Evolutionary conservation across 148 eudicot genomes (phyloP).

Genomic region (Rhododendron simsii): DNA sequence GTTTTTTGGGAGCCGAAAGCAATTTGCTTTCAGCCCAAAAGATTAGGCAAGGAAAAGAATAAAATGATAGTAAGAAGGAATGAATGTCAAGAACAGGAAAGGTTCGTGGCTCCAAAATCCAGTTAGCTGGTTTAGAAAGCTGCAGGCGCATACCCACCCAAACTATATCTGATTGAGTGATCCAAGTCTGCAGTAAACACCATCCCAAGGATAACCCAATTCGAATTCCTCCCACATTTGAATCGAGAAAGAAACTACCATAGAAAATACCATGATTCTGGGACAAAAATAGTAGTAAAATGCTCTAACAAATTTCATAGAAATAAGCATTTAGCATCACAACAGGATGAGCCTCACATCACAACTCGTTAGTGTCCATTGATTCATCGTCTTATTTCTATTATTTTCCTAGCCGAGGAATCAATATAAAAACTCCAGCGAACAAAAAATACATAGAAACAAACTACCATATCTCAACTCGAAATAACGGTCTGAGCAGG

Average conservation of each 20-base stretch:
- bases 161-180: neutral
- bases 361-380: neutral
- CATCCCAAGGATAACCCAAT: neutral
- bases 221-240: neutral
- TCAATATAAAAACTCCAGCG: neutral
- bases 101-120: neutral
- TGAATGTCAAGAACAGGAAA: neutral
- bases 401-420: neutral
- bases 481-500: constrained; percentile 10
- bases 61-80: neutral
- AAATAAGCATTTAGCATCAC: neutral
- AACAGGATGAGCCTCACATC: too few species aligned
- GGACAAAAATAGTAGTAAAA: neutral
- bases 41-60: neutral
- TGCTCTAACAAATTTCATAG: too few species aligned
- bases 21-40: neutral
- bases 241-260: neutral
- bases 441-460: neutral
- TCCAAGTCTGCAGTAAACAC: neutral
- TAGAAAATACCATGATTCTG: neutral
- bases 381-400: neutral
- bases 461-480: neutral
- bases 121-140: neutral
- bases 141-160: neutral
- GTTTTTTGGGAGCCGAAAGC: constrained; percentile 6